Conservation (phyloP, 1,139 yeast species). For the Debaryomyces singareniensis region DNA sequence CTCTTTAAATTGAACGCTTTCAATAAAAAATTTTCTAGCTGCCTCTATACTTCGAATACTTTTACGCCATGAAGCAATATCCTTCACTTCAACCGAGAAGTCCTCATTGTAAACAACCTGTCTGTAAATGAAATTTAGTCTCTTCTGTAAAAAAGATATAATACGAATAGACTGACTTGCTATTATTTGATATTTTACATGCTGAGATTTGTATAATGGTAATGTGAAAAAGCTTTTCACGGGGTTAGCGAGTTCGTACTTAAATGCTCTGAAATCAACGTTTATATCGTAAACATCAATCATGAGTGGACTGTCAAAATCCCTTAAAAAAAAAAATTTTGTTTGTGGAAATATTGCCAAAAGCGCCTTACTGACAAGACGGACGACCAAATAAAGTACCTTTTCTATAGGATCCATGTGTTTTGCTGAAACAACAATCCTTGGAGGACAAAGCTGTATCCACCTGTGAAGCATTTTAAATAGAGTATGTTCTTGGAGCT, state of each 20-base stretch:
- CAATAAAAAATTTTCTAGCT: constrained; percentile 20
- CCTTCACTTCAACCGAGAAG: constrained; percentile 24
- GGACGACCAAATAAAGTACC: constrained; percentile 28
- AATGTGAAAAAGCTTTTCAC: constrained; percentile 7
- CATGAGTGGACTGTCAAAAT: constrained; percentile 40
- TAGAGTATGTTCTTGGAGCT: constrained; percentile 28
- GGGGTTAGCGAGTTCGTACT: constrained; percentile 15
- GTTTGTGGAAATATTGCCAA: constrained; percentile 37
- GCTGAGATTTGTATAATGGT: constrained; percentile 13
- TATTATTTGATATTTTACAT: constrained; percentile 17
- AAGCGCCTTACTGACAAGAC: constrained; percentile 28
- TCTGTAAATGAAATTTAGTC: constrained; percentile 21
- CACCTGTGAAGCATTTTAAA: constrained; percentile 34
- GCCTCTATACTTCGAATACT: constrained; percentile 20
- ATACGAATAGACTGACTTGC: constrained; percentile 29
- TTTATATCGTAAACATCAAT: constrained; percentile 27
- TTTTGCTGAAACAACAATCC: constrained; percentile 16
- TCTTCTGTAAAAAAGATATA: constrained; percentile 21
- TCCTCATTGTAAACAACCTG: constrained; percentile 21
- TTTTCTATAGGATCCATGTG: constrained; percentile 26
- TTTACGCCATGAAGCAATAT: constrained; percentile 24
- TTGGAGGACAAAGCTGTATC: constrained; percentile 32
- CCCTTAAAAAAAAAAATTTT: constrained; percentile 34
- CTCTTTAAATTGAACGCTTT: constrained; percentile 20
- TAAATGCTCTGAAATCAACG: constrained; percentile 22